Percentiles rank a stretch among this genome's conserved stretches.
phyloP scores from a whole-genome alignment of 495 filamentous ascomycete species.

The Aspergillus cavernicola region DNA sequence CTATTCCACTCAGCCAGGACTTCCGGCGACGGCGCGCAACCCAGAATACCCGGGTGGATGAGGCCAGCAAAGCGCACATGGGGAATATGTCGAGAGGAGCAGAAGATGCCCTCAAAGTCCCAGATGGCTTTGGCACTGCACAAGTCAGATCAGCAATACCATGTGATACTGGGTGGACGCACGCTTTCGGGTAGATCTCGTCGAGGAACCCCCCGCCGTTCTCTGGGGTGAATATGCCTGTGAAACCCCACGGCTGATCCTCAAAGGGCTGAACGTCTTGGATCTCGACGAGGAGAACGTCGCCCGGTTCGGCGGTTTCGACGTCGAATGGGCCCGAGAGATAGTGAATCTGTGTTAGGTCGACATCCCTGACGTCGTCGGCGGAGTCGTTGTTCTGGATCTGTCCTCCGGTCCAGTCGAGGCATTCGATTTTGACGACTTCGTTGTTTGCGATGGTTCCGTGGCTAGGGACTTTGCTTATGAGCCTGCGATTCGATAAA shows the following conservation, averaged over 20 bases:
- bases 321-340: slow-evolving; percentile 90
- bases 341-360: slow-evolving; percentile 82
- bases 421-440: slow-evolving; percentile 91
- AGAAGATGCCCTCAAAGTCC: slow-evolving; percentile 96
- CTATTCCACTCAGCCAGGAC: slow-evolving; percentile 74
- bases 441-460: slow-evolving; percentile 80
- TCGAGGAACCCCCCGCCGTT: slow-evolving; percentile 94
- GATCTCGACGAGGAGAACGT: slow-evolving; percentile 86
- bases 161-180: no score
- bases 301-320: slow-evolving; percentile 80
- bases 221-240: slow-evolving; percentile 73
- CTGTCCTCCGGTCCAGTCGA: slow-evolving; percentile 87
- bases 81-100: slow-evolving; percentile 86
- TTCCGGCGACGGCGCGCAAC: slow-evolving; percentile 76
- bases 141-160: neutral
- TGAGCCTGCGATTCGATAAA: slow-evolving; percentile 2
- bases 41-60: slow-evolving; percentile 92
- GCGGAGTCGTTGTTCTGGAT: slow-evolving; percentile 87
- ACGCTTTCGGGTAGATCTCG: slow-evolving; percentile 82
- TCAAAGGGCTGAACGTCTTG: slow-evolving; percentile 93
- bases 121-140: slow-evolving; percentile 87
- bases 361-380: slow-evolving; percentile 82
- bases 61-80: slow-evolving; percentile 85
- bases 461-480: slow-evolving; percentile 63
- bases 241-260: slow-evolving; percentile 89